Conservation (phyloP, 352 stramenopile species). For the Phytopythium aichiense region DNA sequence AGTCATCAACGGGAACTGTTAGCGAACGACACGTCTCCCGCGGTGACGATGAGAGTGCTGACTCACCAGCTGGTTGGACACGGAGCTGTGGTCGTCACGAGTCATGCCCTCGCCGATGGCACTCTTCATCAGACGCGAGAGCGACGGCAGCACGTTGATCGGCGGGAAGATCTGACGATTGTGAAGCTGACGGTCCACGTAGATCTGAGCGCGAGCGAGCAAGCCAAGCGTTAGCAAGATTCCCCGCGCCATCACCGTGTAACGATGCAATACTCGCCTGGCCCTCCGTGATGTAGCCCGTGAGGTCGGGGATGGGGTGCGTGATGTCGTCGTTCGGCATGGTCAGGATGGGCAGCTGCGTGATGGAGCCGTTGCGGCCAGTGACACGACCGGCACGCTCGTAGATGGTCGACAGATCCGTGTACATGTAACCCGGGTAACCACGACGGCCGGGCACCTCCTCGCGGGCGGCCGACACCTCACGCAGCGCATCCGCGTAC, state of each 20-base stretch:
- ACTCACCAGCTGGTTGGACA: conserved; percentile 98
- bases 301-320: conserved; percentile 99
- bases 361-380: conserved; percentile 98
- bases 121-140: conserved; percentile 99
- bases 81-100: conserved; percentile 96
- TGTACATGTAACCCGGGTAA: conserved; percentile 99
- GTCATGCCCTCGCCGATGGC: conserved; percentile 99
- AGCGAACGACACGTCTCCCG: neutral
- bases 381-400: conserved; percentile 97
- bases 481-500: conserved; percentile 97
- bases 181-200: conserved; percentile 97
- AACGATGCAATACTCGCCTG: conserved; percentile 61
- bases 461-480: conserved; percentile 93
- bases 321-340: conserved; percentile 99
- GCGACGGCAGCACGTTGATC: conserved; percentile 98
- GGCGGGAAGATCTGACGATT: conserved; percentile 99
- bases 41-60: neutral
- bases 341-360: conserved; percentile 98
- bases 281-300: conserved; percentile 99
- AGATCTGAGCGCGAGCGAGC: conserved; percentile 73
- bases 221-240: neutral
- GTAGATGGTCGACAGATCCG: conserved; percentile 99
- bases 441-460: conserved; percentile 97
- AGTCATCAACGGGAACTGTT: neutral
- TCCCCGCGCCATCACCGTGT: too few relatives aligned